Percentiles rank a stretch among this genome's conserved stretches.
Evolutionary conservation across 306 rosid species (phyloP).

Genomic region (Begonia loranthoides): DNA sequence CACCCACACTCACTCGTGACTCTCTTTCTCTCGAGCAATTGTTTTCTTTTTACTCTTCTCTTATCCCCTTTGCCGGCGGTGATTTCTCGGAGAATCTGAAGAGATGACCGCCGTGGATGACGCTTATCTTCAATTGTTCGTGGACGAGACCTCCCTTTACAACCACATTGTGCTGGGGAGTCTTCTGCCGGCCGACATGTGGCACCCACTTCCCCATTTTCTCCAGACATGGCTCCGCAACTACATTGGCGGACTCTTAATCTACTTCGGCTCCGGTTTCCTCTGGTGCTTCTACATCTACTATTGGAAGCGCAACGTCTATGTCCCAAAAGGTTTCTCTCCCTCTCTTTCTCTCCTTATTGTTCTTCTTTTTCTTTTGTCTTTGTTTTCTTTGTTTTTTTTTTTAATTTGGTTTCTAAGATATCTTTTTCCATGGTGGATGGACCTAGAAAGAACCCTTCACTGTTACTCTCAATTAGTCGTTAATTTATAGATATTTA

Average conservation of each 20-base stretch:
- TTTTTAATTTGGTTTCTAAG: neutral
- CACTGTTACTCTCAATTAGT: neutral
- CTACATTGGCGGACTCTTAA: slow-evolving; percentile 49
- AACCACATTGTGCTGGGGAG: slow-evolving; percentile 49
- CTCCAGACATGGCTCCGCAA: slow-evolving; percentile 77
- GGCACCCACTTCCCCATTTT: slow-evolving; percentile 61
- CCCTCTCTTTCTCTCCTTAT: slow-evolving; percentile 1
- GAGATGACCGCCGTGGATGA: slow-evolving; percentile 5
- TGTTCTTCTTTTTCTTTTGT: neutral
- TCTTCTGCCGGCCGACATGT: slow-evolving; percentile 29
- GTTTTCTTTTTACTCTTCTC: neutral
- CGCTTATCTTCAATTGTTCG: slow-evolving; percentile 26
- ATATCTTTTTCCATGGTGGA: neutral
- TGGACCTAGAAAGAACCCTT: neutral
- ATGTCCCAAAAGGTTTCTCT: slow-evolving; percentile 53
- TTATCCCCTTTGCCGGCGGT: slow-evolving; percentile 1
- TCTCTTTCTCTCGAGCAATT: too few relatives aligned
- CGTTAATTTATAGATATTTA: too few relatives aligned
- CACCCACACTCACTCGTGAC: too few relatives aligned
- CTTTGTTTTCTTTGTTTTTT: too few relatives aligned
- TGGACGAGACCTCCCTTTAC: slow-evolving; percentile 44
- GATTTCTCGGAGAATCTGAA: neutral
- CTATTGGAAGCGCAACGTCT: slow-evolving; percentile 53
- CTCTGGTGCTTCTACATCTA: slow-evolving; percentile 76
- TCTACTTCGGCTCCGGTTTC: slow-evolving; percentile 56